These are phyloP conservation scores for Hippophae rhamnoides DNA, from an alignment of 306 rosid species.

Conservation along the genomic window DNA sequence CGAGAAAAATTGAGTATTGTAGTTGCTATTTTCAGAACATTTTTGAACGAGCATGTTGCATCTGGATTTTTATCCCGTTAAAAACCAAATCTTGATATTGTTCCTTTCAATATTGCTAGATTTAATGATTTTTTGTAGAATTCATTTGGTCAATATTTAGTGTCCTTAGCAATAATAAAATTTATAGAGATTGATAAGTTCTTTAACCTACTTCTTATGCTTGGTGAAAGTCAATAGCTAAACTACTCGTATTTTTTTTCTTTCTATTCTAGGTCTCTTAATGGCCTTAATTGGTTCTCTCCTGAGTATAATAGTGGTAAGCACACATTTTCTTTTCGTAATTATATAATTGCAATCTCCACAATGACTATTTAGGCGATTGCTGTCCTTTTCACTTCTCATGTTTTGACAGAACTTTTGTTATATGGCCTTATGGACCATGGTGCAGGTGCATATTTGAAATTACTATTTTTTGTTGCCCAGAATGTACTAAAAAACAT, in stretches of 20 bases:
- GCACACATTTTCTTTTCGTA: slow-evolving; percentile 14
- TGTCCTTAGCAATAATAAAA: not conserved
- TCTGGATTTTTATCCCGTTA: not conserved
- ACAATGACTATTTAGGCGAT: not conserved
- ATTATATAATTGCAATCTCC: slow-evolving; percentile 1
- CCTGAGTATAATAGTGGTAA: slow-evolving; percentile 55
- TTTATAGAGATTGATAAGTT: not conserved
- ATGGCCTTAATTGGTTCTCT: slow-evolving; percentile 78
- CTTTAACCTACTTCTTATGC: not conserved
- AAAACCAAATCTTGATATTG: not conserved
- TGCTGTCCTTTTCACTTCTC: too few relatives aligned
- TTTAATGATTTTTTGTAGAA: not conserved
- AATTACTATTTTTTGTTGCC: too few relatives aligned
- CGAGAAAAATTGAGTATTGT: too few relatives aligned
- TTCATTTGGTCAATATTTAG: not conserved
- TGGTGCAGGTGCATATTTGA: too few relatives aligned
- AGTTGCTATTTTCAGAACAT: not conserved
- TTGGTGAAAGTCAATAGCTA: not conserved
- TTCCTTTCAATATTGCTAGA: not conserved
- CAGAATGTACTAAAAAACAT: too few relatives aligned
- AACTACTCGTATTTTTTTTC: not conserved
- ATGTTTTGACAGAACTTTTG: too few relatives aligned
- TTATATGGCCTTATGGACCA: too few relatives aligned
- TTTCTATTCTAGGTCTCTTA: slow-evolving; percentile 45
- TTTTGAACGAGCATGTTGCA: not conserved